Base-by-base conservation (phyloP, 306 rosid genomes). In the Vigna radiata region DNA sequence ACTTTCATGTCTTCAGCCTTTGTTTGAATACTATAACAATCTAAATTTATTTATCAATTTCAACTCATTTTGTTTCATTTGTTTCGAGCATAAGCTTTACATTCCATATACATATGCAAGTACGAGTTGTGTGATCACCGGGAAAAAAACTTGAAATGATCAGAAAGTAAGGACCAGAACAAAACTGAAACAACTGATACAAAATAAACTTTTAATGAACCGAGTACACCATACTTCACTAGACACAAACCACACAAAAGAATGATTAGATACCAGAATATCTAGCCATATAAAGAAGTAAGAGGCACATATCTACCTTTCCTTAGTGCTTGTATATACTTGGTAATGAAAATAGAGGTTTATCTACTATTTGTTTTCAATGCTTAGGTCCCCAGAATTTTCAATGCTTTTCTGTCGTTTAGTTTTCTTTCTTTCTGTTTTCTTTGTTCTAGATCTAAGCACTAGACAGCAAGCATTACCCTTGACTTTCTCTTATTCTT, bases 401-500 rank as follows among this genome's bases (percentile, higher is more conserved):
- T 25, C 27, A 25, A 25, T 25, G 27, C 2, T 25, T 25, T 25
- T 25, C 27, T 25, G 27, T 25, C 2, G 27, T 25, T 25, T 25
- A 25, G 27, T 25, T 25, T 25, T 25, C 27, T 25, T 25, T 25
- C 0, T 25, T 25, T 25, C 2, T 25, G 27, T 25, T 25, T 25
- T 25, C 27, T 25, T 25, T 1, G 27, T 25, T 25, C 27, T 25
- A 25, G 27, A 21, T 21, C 21, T 21, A 21, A 25, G 27, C 66
- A 75, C 68, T 29, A 2, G 29, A 37, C 53, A 37, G 36, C 17
- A 49, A 49, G 46, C 25, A 39, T 68, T 44, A 29, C 52, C 72
- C 6, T 15, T 47, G 65, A 77, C 53, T 47, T 77, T 15, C 46
- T 77, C 52, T 29, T 61, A 3, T 65, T 62, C 67, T 82, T 11